Conservation (phyloP, 2,329 filamentous ascomycete species). For the Lecanosticta acicola region DNA sequence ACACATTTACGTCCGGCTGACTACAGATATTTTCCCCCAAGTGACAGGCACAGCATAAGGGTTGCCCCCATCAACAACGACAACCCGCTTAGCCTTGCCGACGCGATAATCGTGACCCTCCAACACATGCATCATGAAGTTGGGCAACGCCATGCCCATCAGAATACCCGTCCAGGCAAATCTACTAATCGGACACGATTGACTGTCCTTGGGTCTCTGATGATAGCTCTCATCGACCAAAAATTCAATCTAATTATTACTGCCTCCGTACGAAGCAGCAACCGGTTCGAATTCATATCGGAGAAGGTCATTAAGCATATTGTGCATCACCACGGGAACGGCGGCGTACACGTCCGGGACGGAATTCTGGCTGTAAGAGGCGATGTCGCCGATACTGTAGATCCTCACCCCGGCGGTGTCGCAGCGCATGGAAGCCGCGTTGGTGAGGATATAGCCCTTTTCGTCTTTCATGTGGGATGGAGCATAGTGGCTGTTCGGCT, state of each 20-base stretch:
- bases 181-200: conserved; percentile 29
- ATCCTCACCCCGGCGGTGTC: conserved; percentile 27
- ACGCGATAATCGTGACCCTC: conserved; percentile 30
- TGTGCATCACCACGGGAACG: conserved; percentile 33
- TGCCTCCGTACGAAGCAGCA: conserved; percentile 24
- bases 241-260: conserved; percentile 22
- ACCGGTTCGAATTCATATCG: conserved; percentile 25
- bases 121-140: conserved; percentile 25
- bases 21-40: too few relatives aligned
- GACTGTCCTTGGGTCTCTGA: conserved; percentile 12
- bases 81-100: conserved; percentile 4
- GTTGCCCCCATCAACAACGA: conserved; percentile 5
- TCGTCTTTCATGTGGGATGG: conserved; percentile 24
- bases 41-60: conserved; percentile 6
- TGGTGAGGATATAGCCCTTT: conserved; percentile 26
- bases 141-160: conserved; percentile 24
- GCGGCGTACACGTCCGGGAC: conserved; percentile 34
- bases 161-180: conserved; percentile 31
- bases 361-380: conserved; percentile 30
- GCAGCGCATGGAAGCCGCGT: conserved; percentile 20
- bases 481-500: conserved; percentile 32
- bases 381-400: conserved; percentile 36
- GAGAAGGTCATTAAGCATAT: conserved; percentile 32
- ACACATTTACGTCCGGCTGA: too few relatives aligned
- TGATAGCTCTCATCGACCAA: conserved; percentile 22